A percentile compares a stretch with the other conserved stretches of the same genome.
Evolutionary conservation across 345 rosid genomes (phyloP).

Genomic region (Gossypium mustelinum): DNA sequence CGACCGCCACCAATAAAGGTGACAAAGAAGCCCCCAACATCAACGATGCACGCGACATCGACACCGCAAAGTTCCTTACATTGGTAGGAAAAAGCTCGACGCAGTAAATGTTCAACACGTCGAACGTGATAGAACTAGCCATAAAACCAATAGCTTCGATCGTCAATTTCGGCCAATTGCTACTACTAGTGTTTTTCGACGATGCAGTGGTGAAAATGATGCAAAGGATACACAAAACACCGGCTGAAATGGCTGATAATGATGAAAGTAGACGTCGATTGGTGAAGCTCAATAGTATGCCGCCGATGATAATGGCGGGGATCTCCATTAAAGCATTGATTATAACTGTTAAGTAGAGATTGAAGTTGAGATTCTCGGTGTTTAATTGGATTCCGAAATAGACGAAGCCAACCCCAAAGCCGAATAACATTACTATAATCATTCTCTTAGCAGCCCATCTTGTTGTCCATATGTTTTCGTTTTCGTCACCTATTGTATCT

Average conservation of each 20-base stretch:
- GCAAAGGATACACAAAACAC: conserved; percentile 49
- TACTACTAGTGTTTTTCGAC: background rate
- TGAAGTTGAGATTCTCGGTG: conserved; percentile 60
- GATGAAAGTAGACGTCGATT: conserved; percentile 55
- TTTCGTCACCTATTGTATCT: background rate
- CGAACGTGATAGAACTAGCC: conserved; percentile 61
- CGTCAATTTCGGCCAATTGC: conserved; percentile 51
- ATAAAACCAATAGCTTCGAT: conserved; percentile 65
- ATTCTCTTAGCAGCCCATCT: conserved; percentile 63
- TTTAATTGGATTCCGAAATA: conserved; percentile 74
- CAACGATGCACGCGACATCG: conserved; percentile 48
- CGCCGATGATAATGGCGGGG: conserved; percentile 57
- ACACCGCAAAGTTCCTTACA: conserved; percentile 62
- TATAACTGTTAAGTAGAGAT: conserved; percentile 52
- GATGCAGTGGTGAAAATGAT: conserved; percentile 35
- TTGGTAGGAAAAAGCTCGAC: conserved; percentile 75
- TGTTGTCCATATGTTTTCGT: conserved; percentile 49
- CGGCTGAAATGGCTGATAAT: conserved; percentile 42
- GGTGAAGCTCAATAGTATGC: conserved; percentile 40
- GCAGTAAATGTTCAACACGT: conserved; percentile 48
- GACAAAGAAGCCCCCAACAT: conserved; percentile 76
- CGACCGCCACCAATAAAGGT: conserved; percentile 54
- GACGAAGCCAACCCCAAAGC: conserved; percentile 65
- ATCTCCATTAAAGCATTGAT: conserved; percentile 72
- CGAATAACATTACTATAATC: conserved; percentile 45